phyloP scores from a whole-genome alignment of 768 basidiomycete species.

The Exsudoporus frostii region DNA sequence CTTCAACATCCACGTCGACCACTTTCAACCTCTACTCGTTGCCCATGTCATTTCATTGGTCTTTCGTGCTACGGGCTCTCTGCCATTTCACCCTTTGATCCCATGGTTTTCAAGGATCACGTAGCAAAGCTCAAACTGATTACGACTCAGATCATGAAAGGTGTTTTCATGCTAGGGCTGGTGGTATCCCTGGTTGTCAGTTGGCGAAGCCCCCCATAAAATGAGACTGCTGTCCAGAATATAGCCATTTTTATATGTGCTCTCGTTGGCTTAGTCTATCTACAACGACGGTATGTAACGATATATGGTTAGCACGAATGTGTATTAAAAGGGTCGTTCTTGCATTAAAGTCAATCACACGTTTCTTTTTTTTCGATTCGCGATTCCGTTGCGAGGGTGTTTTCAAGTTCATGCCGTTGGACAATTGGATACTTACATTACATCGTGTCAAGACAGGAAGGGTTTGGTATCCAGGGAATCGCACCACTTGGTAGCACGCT shows the following conservation, averaged over 20 bases:
- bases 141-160: neutral
- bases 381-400: no score
- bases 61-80: neutral
- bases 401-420: neutral
- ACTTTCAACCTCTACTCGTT: neutral
- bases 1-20: neutral
- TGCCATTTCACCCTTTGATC: neutral
- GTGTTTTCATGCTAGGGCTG: neutral
- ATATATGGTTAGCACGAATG: neutral
- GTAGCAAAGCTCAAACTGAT: neutral
- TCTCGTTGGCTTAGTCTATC: neutral
- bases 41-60: neutral
- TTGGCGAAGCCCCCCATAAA: neutral
- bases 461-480: neutral
- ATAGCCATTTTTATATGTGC: neutral
- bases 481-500: no score
- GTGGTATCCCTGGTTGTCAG: neutral
- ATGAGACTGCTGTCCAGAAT: neutral
- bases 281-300: neutral
- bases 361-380: neutral
- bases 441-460: neutral
- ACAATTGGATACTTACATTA: neutral
- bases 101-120: neutral
- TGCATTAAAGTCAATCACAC: neutral
- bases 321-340: neutral